Base-by-base conservation (phyloP, 2,329 filamentous ascomycete species). In the Claviceps maximensis region DNA sequence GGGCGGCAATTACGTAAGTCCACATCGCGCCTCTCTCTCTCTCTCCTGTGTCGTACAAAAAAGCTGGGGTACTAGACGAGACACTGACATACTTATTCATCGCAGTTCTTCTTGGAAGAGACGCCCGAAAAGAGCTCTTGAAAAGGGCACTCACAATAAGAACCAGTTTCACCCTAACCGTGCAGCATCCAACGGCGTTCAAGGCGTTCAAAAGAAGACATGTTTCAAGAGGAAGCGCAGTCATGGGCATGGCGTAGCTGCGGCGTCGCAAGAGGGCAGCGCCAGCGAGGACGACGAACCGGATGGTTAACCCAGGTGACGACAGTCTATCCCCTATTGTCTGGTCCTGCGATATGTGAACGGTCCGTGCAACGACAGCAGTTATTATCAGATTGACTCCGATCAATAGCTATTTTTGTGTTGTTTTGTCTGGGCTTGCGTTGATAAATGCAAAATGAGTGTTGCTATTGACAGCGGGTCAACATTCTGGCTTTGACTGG, bases 81-180 rank as follows among this genome's bases (percentile, higher is more conserved):
- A 42, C 40, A 42, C 42, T 45, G 42, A 45, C 21, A 19, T 12
- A 17, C 36, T 41, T 25, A 7, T 29, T 46, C 29, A 13, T 5
- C 19, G 4, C 15, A 88, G 84, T 96, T 95, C 84, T 97, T 97
- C 86, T 71, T 97, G 70, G 91, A 97, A 70, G 90, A 96, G 65
- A 66, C 65, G 54, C 64, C 67, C 44, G 71, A 79, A 51, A 74
- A 78, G 66, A 73, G 71, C 66, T 75, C 72, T 71, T 77, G 74
- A 80, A 88, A 75, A 80, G 76, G 69, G 67, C 71, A 65, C 61
- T 56, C 36, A 63, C 38, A 61, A 65, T 53, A 59, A 69, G 55
- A 58, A 60, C 53, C 59, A 65, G 56, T 63, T 67, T 64, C 59
- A 64, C 57, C 57, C 56, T 47, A 51, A 59, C 47, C 60, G 61